Evolutionary conservation across 208 protist genomes (phyloP).

Genomic region (Trypanosoma lewisi): DNA sequence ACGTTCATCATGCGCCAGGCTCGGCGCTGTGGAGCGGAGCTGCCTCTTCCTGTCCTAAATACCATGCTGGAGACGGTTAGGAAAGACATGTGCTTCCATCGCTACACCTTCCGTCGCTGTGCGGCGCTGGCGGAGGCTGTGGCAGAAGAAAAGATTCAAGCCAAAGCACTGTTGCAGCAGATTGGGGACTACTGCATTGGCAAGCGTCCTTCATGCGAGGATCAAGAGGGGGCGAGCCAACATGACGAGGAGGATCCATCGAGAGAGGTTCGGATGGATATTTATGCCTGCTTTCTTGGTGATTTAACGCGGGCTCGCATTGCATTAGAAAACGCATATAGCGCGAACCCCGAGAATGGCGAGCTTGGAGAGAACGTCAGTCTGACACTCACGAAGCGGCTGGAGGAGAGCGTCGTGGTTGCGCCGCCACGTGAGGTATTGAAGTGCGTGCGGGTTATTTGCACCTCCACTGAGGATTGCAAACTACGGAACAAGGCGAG

Average conservation of each 20-base stretch:
- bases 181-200: constrained; percentile 53
- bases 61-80: constrained; percentile 33
- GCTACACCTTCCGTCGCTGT: constrained; percentile 19
- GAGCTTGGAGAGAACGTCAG: constrained; percentile 33
- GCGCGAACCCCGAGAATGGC: constrained; percentile 28
- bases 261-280: constrained; percentile 22
- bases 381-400: constrained; percentile 35
- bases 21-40: constrained; percentile 22
- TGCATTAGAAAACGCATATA: constrained; percentile 46
- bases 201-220: constrained; percentile 45
- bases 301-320: constrained; percentile 38
- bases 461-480: constrained; percentile 27
- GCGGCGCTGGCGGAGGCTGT: constrained; percentile 24
- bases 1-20: constrained; percentile 37
- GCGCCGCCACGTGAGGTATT: constrained; percentile 35
- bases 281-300: constrained; percentile 41
- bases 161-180: constrained; percentile 33
- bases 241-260: constrained; percentile 21
- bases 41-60: constrained; percentile 37
- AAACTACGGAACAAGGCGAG: constrained; percentile 38
- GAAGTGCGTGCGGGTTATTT: constrained; percentile 28
- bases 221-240: constrained; percentile 9
- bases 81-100: constrained; percentile 29
- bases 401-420: constrained; percentile 34
- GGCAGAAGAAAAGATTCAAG: constrained; percentile 32